Evolutionary conservation across 176 grass and related monocot genomes (phyloP).

Genomic region (Paspalum notatum): DNA sequence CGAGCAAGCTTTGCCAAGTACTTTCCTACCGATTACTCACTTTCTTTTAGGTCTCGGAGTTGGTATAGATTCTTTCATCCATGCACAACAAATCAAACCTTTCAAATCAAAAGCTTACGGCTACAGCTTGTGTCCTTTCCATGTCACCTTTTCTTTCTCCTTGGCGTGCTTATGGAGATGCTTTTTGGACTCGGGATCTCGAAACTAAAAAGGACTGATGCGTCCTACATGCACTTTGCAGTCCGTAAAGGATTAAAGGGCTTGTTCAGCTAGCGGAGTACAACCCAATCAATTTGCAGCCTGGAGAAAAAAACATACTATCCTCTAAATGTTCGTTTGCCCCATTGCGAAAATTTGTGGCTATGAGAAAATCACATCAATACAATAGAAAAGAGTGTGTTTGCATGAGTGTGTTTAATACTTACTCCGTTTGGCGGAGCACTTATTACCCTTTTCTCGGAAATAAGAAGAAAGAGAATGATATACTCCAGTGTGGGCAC

Average conservation of each 20-base stretch:
- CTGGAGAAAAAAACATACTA: not conserved
- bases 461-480: too few relatives aligned
- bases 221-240: not conserved
- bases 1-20: not conserved
- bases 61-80: not conserved
- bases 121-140: conserved; percentile 18
- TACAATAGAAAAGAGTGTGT: too few relatives aligned
- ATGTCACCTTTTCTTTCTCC: conserved; percentile 7
- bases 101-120: not conserved
- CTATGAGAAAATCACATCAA: not conserved
- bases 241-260: not conserved
- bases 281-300: not conserved
- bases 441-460: too few relatives aligned
- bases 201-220: conserved; percentile 2
- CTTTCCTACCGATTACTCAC: conserved; percentile 1
- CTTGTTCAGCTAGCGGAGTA: not conserved
- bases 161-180: conserved; percentile 26
- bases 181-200: conserved; percentile 17
- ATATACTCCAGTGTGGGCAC: too few relatives aligned
- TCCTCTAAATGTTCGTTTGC: not conserved
- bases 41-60: not conserved
- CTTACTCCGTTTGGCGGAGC: too few relatives aligned
- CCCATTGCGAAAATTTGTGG: not conserved
- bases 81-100: not conserved
- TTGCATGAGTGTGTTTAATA: too few relatives aligned